Base-by-base conservation (phyloP, 805 yeast genomes). In the Clavispora vitiphila region DNA sequence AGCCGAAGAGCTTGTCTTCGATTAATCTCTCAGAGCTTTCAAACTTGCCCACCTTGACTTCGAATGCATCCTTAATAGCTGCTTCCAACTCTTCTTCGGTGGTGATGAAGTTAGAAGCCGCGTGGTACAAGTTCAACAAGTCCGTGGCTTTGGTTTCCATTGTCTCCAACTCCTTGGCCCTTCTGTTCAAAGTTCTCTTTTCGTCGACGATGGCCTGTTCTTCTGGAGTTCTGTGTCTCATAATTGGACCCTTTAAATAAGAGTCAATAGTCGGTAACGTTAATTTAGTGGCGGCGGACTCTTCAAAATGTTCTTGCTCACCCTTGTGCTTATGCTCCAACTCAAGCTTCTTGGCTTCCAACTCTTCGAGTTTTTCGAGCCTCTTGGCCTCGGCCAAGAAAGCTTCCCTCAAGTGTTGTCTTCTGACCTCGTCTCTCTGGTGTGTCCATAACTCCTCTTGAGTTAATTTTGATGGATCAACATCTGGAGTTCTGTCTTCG, bases 181-280 rank as follows among this genome's bases (percentile, higher is more conserved):
- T 69, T 59, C 93, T 75, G 63, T 89, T 90, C 52, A 83, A 76
- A 37, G 68, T 62, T 50, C 90, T 74, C 60, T 84, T 86, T 53
- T 78, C 73, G 23, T 62, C 53, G 49, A 86, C 64, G 22, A 75
- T 54, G 40, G 72, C 75, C 38, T 64, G 60, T 63, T 90, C 96
- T 54, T 81, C 93, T 19, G 66, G 70, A 0, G 95, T 83, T 61
- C 96, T 76, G 36, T 66, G 76, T 56, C 84, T 75, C 71, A 90
- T 77, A 46, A 88, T 65, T 12, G 91, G 86, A 2, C 86, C 86
- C 18, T 74, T 61, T 46, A 86, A 62, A 48, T 80, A 72, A 29
- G 75, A 71, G 53, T 83, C 88, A 43, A 89, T 69, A 1, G 96
- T 84, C 36, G 96, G 96, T 38, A 87, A 69, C 1, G 96, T 86